Evolutionary conservation across 768 basidiomycete species (phyloP), one percentile per base, ranked within the genome.

Genomic region (Termitomyces bulborhizus): DNA sequence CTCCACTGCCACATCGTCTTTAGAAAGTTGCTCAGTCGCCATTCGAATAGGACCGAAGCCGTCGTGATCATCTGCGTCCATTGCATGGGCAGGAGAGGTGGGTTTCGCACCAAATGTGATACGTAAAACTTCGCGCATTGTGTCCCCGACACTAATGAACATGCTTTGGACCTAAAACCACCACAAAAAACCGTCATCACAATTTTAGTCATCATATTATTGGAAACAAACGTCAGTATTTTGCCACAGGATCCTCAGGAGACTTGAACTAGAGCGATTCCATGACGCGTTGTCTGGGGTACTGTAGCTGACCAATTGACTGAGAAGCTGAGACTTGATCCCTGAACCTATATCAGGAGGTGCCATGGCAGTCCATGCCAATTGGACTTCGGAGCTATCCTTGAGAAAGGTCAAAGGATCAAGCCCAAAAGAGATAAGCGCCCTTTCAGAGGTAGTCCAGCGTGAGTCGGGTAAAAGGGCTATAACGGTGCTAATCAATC

Each of bases 161-260:
- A 66, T 63, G 55, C 80, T 79, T 63, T 85, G 84, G 26, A 85
- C 73, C 87, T 90, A 18, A 2, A 37, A 55, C 16, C 21, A 36
- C 13, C 34, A 21, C 21, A 40, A 34, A 50, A 49, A 31, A 16
- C 39, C 26, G 18, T 39, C 49, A 11, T 26, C 43, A n/a, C 12
- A 3, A n/a, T 12, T 24, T 32, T 48, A 43, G 27, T 27, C 18
- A 32, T 18, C 15, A 46, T 42, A 34, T 18, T 0, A 37, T 50
- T 24, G 43, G 18, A 53, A 37, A 74, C 82, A 63, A 60, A 93
- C 92, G 61, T 91, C 88, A 43, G 74, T 62, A 56, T 80, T 81
- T 56, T 82, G 81, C 82, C 91, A 92, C 26, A 93, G 66, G 7
- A 78, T 65, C 29, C 74, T 72, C 47, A 88, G 79, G 24, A 92